These are phyloP conservation scores for Collybia sordida DNA, from an alignment of 768 basidiomycete genomes.

Conservation along the genomic window DNA sequence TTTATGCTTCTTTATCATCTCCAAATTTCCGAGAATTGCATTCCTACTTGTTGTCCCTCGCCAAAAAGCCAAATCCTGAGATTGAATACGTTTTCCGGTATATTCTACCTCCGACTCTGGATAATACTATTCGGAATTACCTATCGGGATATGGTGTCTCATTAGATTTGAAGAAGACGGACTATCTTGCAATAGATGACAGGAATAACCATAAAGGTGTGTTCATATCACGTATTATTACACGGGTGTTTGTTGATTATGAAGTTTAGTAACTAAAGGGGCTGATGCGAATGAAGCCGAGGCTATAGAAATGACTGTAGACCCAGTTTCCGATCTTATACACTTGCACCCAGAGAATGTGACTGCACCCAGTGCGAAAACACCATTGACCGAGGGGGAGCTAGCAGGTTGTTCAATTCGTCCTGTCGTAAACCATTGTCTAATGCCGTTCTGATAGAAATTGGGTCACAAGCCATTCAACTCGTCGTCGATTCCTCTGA, in stretches of 20 bases:
- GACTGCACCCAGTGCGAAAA: conserved; percentile 36
- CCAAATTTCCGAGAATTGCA: conserved; percentile 73
- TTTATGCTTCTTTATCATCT: conserved; percentile 73
- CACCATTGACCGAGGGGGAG: conserved; percentile 52
- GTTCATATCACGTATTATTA: no score
- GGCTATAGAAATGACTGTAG: conserved; percentile 26
- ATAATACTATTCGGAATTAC: conserved; percentile 33
- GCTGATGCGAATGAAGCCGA: conserved; percentile 12
- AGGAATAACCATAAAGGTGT: conserved; percentile 32
- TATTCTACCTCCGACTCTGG: conserved; percentile 39
- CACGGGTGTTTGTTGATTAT: no score
- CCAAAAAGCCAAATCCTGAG: conserved; percentile 40
- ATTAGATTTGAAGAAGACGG: conserved; percentile 94
- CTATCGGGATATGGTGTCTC: conserved; percentile 91
- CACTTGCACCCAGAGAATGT: conserved; percentile 37
- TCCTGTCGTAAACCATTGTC: neutral
- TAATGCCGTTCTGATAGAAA: conserved; percentile 32
- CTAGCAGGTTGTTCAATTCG: conserved; percentile 41
- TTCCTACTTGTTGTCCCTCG: conserved; percentile 52
- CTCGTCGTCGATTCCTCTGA: conserved; percentile 63
- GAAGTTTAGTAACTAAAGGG: conserved; percentile 2
- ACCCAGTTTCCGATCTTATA: conserved; percentile 39
- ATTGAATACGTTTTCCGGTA: conserved; percentile 81
- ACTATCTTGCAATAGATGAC: conserved; percentile 94
- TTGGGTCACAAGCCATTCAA: conserved; percentile 75